Evolutionary conservation across 75 land plant species (phyloP), one percentile per base, ranked within the genome.

Genomic region (Picea glauca): DNA sequence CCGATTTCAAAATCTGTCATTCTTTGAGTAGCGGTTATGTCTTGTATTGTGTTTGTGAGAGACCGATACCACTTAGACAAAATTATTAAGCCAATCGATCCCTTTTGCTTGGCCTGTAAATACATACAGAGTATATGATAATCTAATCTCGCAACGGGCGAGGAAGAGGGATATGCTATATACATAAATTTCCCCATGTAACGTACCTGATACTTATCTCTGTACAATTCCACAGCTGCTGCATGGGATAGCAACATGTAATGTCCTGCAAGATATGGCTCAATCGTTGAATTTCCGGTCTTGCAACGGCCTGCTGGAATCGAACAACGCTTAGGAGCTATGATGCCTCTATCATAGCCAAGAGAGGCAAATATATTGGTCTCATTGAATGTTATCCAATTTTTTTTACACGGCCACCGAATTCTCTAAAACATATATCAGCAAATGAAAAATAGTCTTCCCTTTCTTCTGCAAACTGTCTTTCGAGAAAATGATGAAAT

Each of bases 191-290:
- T 60, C 26, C 61, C 4, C 20, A 60, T 13, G 61, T 4, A 60
- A 60, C 20, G 61, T 54, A 83, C 90, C 83, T 80, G 85, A 75
- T 60, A 86, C 61, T 81, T 80, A 4, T 79, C n/a, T 62, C 77
- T 86, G 80, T 91, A 91, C 2, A 88, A 73, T n/a, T 74, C 74
- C 13, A 74, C 86, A 13, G 85, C 85, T 30, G 80, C 58, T 3
- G 86, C 88, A 79, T 91, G 92, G 26, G 92, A 81, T 0, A 91
- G 80, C 2, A 91, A 76, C 35, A 79, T 35, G 72, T 91, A 74
- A 78, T 91, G 92, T 60, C 68, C 68, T 1, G 78, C 90, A 76
- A 82, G 84, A 74, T 91, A 91, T 30, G 92, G 92, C 76, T 91
- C 90, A 1, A 79, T 82, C 0, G 76, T 58, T 4, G 90, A 91